These are phyloP conservation scores for Gaeumannomyces sp. DNA, from an alignment of 2,329 filamentous ascomycete species.

Conservation along the genomic window DNA sequence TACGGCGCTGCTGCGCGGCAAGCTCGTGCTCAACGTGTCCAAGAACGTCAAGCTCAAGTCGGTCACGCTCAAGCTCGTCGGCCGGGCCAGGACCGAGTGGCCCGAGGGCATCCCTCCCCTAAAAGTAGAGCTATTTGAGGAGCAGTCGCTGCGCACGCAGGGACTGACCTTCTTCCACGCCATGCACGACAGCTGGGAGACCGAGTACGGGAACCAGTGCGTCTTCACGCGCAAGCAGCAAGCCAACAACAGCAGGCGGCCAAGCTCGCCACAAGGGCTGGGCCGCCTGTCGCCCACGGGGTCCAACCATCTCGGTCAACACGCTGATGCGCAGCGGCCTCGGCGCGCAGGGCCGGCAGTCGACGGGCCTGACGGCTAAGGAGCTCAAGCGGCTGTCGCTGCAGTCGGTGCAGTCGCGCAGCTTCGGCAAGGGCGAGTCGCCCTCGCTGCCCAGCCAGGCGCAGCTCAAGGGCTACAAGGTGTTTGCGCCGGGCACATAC, in stretches of 20 bases:
- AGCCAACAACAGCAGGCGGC: constrained; percentile 25
- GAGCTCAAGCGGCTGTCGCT: constrained; percentile 66
- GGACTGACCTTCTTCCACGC: constrained; percentile 91
- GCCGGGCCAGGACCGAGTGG: constrained; percentile 87
- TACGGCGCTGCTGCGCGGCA: constrained; percentile 81
- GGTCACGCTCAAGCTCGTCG: constrained; percentile 78
- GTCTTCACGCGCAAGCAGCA: constrained; percentile 41
- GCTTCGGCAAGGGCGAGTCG: constrained; percentile 74
- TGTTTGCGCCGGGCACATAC: constrained; percentile 69
- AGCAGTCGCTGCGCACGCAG: constrained; percentile 80
- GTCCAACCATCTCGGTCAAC: constrained; percentile 27
- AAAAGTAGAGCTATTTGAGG: constrained; percentile 77
- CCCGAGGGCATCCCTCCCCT: constrained; percentile 89
- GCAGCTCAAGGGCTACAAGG: constrained; percentile 69
- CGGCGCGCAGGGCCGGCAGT: constrained; percentile 15
- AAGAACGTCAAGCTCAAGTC: constrained; percentile 93
- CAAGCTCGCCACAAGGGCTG: constrained; percentile 13
- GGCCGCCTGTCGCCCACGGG: constrained; percentile 5
- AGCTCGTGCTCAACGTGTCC: constrained; percentile 71
- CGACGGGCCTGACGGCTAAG: constrained; percentile 34
- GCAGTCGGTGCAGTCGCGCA: constrained; percentile 74
- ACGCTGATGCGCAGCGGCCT: constrained; percentile 19
- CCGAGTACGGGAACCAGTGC: constrained; percentile 58
- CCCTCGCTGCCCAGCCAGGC: constrained; percentile 50
- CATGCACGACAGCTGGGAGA: constrained; percentile 53